Conservation (phyloP, 2,329 filamentous ascomycete species). For the Fusarium tuaranense region DNA sequence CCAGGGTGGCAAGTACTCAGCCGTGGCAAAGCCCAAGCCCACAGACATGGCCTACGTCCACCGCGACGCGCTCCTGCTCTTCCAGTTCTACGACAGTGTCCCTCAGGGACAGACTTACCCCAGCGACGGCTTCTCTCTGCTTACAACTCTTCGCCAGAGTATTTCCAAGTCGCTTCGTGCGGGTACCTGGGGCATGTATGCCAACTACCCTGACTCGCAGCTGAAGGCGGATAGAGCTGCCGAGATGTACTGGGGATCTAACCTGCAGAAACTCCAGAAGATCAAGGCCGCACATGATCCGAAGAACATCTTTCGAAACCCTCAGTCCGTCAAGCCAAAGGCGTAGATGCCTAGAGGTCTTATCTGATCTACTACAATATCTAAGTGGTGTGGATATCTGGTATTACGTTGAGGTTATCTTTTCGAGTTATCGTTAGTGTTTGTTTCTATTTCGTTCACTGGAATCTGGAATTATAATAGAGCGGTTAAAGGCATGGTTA, state of each 20-base stretch:
- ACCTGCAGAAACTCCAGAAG: constrained; percentile 48
- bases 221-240: constrained; percentile 50
- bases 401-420: not conserved
- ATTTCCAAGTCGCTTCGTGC: constrained; percentile 44
- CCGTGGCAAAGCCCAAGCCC: constrained; percentile 47
- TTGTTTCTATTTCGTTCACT: not conserved
- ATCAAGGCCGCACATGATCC: constrained; percentile 54
- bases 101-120: constrained; percentile 45
- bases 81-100: constrained; percentile 61
- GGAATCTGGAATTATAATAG: not conserved
- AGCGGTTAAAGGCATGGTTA: not conserved
- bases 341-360: not conserved
- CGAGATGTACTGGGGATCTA: constrained; percentile 52
- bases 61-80: constrained; percentile 61
- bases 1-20: constrained; percentile 51
- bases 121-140: constrained; percentile 47
- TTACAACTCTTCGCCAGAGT: constrained; percentile 50
- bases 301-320: constrained; percentile 53
- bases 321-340: constrained; percentile 46
- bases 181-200: constrained; percentile 54
- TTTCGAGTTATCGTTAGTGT: not conserved
- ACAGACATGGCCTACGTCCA: constrained; percentile 53
- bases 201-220: constrained; percentile 56
- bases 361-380: not conserved
- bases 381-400: not conserved